These are phyloP conservation scores for Aspergillus saccharolyticus DNA, from an alignment of 495 filamentous ascomycete genomes.

Conservation along the genomic window DNA sequence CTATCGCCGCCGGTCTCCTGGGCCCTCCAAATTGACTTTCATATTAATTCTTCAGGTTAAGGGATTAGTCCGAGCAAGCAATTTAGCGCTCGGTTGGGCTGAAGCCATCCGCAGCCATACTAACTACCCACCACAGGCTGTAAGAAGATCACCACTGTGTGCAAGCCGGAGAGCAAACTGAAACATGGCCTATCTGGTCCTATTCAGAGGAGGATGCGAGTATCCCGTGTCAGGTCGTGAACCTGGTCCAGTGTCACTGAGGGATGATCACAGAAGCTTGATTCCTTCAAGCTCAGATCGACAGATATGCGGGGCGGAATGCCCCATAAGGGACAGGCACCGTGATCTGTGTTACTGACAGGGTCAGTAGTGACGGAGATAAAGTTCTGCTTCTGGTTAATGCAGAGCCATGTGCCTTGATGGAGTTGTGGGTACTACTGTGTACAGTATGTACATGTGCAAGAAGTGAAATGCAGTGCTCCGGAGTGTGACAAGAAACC, in stretches of 20 bases:
- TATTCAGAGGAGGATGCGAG: background rate
- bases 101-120: background rate
- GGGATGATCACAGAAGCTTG: background rate
- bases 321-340: no score
- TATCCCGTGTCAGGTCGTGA: background rate
- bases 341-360: no score
- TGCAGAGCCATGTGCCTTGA: no score
- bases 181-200: background rate
- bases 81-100: background rate
- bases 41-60: background rate
- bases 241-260: background rate
- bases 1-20: background rate
- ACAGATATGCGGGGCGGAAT: background rate
- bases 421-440: no score
- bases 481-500: no score
- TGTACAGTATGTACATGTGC: no score
- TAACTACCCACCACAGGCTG: background rate
- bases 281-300: slow-evolving; percentile 1
- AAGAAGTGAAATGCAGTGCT: no score
- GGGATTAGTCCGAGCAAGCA: background rate
- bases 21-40: no score
- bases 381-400: no score
- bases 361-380: no score
- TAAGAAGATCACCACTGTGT: no score
- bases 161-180: no score